Conservation (phyloP, 1,284 basidiomycete genomes). For the Tylopilus orsonianus region DNA sequence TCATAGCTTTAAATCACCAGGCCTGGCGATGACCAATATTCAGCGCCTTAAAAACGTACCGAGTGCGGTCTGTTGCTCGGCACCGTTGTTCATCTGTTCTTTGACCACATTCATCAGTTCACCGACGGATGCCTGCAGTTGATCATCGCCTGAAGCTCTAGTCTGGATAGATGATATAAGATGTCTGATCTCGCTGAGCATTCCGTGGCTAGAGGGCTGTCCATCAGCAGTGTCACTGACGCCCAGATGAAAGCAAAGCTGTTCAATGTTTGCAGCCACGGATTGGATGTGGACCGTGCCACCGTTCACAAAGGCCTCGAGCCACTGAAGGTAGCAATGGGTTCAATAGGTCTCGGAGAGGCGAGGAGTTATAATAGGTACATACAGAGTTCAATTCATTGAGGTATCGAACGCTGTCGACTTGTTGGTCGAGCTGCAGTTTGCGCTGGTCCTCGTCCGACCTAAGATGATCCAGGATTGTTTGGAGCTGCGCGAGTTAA, state of each 20-base stretch:
- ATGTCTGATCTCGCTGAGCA: conserved; percentile 28
- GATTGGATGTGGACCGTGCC: conserved; percentile 68
- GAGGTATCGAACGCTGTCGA: conserved; percentile 70
- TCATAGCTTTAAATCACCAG: conserved; percentile 1
- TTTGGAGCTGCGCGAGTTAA: conserved; percentile 37
- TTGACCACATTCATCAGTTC: conserved; percentile 27
- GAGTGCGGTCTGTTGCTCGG: conserved; percentile 28
- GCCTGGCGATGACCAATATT: background rate
- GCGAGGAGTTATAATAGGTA: background rate
- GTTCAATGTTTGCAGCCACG: conserved; percentile 59
- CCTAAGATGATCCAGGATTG: conserved; percentile 46
- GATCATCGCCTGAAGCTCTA: conserved; percentile 22
- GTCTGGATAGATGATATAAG: conserved; percentile 26
- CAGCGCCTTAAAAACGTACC: conserved; percentile 20
- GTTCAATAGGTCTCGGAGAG: background rate
- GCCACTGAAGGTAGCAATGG: conserved; percentile 53
- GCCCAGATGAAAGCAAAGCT: conserved; percentile 53
- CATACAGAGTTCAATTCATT: conserved; percentile 69
- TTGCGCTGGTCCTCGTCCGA: conserved; percentile 47
- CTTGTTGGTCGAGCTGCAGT: conserved; percentile 57
- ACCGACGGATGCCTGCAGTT: conserved; percentile 25
- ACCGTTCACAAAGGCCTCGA: conserved; percentile 77
- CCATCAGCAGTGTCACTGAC: conserved; percentile 10
- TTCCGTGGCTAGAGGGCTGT: conserved; percentile 13
- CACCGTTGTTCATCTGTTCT: conserved; percentile 30